These are phyloP conservation scores for Ophiostoma sp. DNA, from an alignment of 2,329 filamentous ascomycete species.

Conservation along the genomic window DNA sequence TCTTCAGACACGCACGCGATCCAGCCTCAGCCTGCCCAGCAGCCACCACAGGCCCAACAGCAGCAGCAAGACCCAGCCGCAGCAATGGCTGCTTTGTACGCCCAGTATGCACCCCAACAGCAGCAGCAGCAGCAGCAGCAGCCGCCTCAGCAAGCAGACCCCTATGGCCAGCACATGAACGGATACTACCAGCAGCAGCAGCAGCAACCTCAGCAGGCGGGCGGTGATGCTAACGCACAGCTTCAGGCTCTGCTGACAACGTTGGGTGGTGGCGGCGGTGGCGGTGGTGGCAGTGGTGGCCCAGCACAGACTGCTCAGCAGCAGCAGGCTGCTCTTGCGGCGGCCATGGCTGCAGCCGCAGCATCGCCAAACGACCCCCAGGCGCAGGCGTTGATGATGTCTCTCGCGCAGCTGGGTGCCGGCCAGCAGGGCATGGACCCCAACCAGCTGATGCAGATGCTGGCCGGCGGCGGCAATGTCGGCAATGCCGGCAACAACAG, in stretches of 20 bases:
- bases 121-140: conserved; percentile 26
- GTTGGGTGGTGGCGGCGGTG: conserved; percentile 21
- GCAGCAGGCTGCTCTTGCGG: conserved; percentile 24
- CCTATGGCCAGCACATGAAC: conserved; percentile 36
- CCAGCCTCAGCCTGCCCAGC: not conserved
- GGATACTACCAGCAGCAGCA: conserved; percentile 29
- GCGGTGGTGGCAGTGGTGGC: not conserved
- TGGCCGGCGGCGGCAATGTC: conserved; percentile 16
- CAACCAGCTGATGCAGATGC: not conserved
- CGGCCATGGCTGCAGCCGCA: conserved; percentile 18
- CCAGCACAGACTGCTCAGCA: conserved; percentile 20
- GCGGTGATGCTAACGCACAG: conserved; percentile 24
- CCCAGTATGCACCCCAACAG: conserved; percentile 33
- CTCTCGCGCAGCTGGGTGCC: conserved; percentile 21
- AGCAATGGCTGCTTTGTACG: conserved; percentile 40
- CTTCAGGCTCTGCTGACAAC: conserved; percentile 26
- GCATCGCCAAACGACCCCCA: conserved; percentile 7
- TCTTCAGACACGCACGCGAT: not conserved
- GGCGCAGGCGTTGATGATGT: conserved; percentile 21
- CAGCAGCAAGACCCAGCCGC: conserved; percentile 30
- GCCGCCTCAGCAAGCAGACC: conserved; percentile 27
- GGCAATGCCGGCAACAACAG: conserved; percentile 8
- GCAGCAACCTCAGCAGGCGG: conserved; percentile 25
- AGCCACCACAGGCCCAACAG: conserved; percentile 22
- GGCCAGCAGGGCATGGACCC: conserved; percentile 3